These are phyloP conservation scores for Lactarius hatsudake DNA, from an alignment of 768 basidiomycete genomes.

Conservation along the genomic window DNA sequence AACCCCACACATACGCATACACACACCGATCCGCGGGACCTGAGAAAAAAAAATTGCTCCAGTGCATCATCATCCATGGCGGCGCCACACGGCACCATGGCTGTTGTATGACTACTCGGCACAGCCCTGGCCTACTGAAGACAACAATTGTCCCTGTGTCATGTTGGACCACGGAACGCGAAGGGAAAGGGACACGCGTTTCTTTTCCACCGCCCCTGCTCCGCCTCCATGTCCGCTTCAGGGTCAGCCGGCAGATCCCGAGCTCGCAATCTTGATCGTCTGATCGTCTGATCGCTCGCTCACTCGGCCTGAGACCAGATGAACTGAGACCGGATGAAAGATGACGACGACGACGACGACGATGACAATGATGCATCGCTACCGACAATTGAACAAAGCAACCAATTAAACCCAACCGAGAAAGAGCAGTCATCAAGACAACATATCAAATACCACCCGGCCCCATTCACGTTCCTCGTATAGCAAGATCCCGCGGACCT, in stretches of 20 bases:
- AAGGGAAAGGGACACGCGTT: neutral
- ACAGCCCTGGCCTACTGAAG: neutral
- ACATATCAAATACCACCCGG: slow-evolving; percentile 61
- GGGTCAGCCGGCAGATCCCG: slow-evolving; percentile 5
- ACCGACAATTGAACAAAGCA: neutral
- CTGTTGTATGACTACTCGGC: neutral
- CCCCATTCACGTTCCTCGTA: slow-evolving; percentile 81
- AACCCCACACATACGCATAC: neutral
- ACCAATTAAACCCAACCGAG: slow-evolving; percentile 12
- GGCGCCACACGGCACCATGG: slow-evolving; percentile 13
- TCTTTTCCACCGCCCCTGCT: neutral
- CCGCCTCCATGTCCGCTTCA: neutral
- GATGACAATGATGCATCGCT: neutral
- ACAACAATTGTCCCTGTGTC: neutral
- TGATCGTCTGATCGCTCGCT: neutral
- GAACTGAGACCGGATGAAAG: neutral
- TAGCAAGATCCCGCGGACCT: slow-evolving; percentile 77
- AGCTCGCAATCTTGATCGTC: neutral
- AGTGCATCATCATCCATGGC: slow-evolving; percentile 8
- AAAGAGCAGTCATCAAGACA: slow-evolving; percentile 33
- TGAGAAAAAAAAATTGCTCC: slow-evolving; percentile 2
- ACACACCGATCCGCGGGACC: slow-evolving; percentile 17
- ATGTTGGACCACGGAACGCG: neutral
- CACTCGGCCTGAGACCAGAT: neutral
- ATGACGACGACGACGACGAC: neutral